Evolutionary conservation across 352 stramenopile species (phyloP), one percentile per base, ranked within the genome.

Genomic region (Thraustochytrium striatum): DNA sequence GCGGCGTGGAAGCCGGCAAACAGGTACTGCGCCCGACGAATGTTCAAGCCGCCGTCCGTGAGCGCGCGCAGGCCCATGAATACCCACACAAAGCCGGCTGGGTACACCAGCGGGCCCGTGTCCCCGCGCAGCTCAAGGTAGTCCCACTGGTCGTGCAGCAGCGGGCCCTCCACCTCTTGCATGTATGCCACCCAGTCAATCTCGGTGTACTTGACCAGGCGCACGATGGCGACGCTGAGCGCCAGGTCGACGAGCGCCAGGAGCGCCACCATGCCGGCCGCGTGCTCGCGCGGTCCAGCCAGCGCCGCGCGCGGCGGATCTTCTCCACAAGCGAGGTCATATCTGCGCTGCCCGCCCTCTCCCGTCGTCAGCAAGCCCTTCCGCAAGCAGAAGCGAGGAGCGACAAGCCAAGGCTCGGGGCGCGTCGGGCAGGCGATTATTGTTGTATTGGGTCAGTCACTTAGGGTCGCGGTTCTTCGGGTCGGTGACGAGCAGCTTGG

Each of bases 131-230:
- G 95, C 61, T 98, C 90, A 38, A 89, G 62, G 86, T 99, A 99
- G 85, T 99, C 89, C 36, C 91, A 88, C 84, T 98, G 93, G 73
- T 95, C 95, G 52, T 88, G 85, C 50, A 97, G 88, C 82, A 96
- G 95, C 25, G 70, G 55, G 36, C 88, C 83, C 73, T 90, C 87
- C 33, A 99, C 95, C 85, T 99, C 92, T 88, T 98, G 87, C 95
- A 99, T 99, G 87, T 99, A 99, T 19, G 96, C 95, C 79, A 91
- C 88, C 94, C 95, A 99, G 86, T 99, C 96, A 82, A 99, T 99
- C 87, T 99, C 95, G 47, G 96, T 99, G 87, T 99, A 80, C 25
- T 57, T 28, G 11, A 80, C 70, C 32, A 75, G 30, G 21, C 36
- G 28, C 25, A 81, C 33, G 0, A 70, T 52, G 11, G 36, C 36